A percentile compares a stretch with the other conserved stretches of the same genome.
Evolutionary conservation across 2,329 filamentous ascomycete genomes (phyloP).

Genomic region (Fusarium sublunatum): DNA sequence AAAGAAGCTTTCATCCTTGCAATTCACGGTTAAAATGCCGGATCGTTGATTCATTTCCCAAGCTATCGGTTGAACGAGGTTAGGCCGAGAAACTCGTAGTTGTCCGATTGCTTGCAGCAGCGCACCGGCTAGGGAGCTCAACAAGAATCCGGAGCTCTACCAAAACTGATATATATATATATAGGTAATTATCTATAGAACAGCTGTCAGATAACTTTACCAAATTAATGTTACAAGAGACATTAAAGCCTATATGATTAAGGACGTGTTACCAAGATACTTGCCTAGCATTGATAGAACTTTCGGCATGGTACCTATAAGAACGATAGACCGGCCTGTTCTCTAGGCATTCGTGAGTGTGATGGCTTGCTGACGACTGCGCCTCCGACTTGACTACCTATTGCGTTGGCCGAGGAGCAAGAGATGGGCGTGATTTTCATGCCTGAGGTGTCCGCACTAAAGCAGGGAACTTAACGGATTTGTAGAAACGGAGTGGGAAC

Average conservation of each 20-base stretch:
- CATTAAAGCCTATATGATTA: too few species aligned
- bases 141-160: too few species aligned
- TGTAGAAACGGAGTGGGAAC: constrained; percentile 32
- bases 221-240: too few species aligned
- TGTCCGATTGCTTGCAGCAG: neutral
- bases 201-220: too few species aligned
- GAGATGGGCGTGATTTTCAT: constrained; percentile 7
- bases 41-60: constrained; percentile 20
- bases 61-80: constrained; percentile 9
- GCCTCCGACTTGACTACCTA: constrained; percentile 2
- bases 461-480: constrained; percentile 23
- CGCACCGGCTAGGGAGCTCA: too few species aligned
- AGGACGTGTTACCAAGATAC: too few species aligned
- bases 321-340: too few species aligned
- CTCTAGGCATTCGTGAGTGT: constrained; percentile 9
- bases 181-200: too few species aligned
- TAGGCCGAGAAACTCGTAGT: constrained; percentile 15
- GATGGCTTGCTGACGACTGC: constrained; percentile 18
- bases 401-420: constrained; percentile 17
- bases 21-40: constrained; percentile 12
- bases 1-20: constrained; percentile 30
- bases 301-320: too few species aligned
- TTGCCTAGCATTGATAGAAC: too few species aligned
- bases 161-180: too few species aligned
- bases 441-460: constrained; percentile 35